Conservation (phyloP, 176 grass and related monocot species). For the Leersia perrieri region DNA sequence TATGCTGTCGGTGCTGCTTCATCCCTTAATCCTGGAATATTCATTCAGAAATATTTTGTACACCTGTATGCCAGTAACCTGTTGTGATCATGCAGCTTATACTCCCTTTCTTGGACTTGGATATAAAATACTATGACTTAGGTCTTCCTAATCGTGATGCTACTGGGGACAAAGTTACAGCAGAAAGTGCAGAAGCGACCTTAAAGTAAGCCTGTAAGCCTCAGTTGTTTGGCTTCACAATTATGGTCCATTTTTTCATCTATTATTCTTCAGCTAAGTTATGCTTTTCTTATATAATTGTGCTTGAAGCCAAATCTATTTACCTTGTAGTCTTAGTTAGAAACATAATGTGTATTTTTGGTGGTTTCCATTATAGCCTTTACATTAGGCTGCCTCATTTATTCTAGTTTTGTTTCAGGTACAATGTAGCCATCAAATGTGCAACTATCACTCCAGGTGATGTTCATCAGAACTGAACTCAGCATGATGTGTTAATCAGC, state of each 20-base stretch:
- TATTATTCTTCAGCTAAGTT: background rate
- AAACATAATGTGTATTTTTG: background rate
- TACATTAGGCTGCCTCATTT: background rate
- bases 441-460: conserved; percentile 84
- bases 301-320: conserved; percentile 3
- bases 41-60: conserved; percentile 4
- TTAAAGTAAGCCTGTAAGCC: conserved; percentile 66
- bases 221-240: background rate
- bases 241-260: conserved; percentile 5
- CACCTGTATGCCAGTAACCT: no score
- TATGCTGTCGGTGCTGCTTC: conserved; percentile 3
- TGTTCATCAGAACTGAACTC: background rate
- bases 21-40: background rate
- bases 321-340: background rate
- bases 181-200: conserved; percentile 80
- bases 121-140: conserved; percentile 95
- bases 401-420: conserved; percentile 48
- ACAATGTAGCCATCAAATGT: conserved; percentile 81
- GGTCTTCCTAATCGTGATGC: conserved; percentile 74
- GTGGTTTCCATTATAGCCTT: background rate
- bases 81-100: conserved; percentile 69
- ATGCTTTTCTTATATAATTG: background rate
- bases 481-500: background rate
- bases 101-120: conserved; percentile 87
- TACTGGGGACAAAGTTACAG: conserved; percentile 64